Evolutionary conservation across 495 filamentous ascomycete genomes (phyloP).

Genomic region (Neurospora africana): DNA sequence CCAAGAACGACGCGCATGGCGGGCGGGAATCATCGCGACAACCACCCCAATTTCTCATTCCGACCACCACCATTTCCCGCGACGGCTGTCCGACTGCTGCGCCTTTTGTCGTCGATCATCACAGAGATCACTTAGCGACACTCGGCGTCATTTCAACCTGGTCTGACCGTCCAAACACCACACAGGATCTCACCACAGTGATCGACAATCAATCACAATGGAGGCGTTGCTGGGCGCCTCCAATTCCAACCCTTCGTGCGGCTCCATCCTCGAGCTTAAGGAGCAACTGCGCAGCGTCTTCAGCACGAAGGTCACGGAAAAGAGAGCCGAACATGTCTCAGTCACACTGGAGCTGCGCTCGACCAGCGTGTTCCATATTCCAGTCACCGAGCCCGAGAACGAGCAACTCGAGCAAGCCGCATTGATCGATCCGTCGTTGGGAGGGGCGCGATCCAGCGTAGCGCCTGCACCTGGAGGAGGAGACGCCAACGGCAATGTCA

Average conservation of each 20-base stretch:
- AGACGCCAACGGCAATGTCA: neutral
- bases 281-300: constrained; percentile 25
- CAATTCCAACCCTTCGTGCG: constrained; percentile 23
- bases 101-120: neutral
- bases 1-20: neutral
- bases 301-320: constrained; percentile 23
- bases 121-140: neutral
- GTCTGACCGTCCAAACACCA: neutral
- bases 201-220: constrained; percentile 13
- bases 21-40: neutral
- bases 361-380: constrained; percentile 25
- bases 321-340: constrained; percentile 31
- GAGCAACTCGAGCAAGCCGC: constrained; percentile 16
- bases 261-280: constrained; percentile 31
- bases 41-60: neutral
- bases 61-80: neutral
- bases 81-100: neutral
- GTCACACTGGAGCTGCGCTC: constrained; percentile 28
- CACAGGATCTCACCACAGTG: neutral
- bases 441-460: constrained; percentile 9
- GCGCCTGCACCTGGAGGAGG: neutral
- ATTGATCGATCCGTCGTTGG: constrained; percentile 19
- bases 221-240: constrained; percentile 25
- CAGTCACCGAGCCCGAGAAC: constrained; percentile 21
- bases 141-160: neutral